Evolutionary conservation across 257 asterid species (phyloP).

Genomic region (Handroanthus guayacan): DNA sequence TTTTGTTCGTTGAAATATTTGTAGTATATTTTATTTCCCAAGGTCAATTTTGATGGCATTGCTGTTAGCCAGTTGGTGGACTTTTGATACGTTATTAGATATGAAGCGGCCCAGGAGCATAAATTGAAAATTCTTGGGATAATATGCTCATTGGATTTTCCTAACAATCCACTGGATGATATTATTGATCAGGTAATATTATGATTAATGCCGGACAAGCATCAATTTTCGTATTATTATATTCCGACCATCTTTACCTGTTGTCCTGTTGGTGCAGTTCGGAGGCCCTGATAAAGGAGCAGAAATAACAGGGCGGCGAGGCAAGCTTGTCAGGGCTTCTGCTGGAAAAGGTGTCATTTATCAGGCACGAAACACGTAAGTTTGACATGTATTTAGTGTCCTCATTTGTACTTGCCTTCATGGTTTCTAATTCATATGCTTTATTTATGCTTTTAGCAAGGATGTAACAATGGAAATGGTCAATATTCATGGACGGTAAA

Average conservation of each 20-base stretch:
- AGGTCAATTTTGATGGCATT: slow-evolving; percentile 27
- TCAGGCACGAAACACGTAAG: slow-evolving; percentile 98
- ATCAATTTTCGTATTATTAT: neutral
- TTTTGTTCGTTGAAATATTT: neutral
- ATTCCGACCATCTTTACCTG: slow-evolving; percentile 15
- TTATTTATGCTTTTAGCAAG: slow-evolving; percentile 58
- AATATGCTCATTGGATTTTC: slow-evolving; percentile 91
- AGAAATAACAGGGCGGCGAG: slow-evolving; percentile 95
- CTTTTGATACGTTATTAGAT: slow-evolving; percentile 54
- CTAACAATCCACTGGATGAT: slow-evolving; percentile 98
- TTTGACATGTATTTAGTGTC: slow-evolving; percentile 35
- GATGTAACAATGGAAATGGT: slow-evolving; percentile 99
- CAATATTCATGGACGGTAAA: slow-evolving; percentile 96
- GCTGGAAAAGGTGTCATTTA: slow-evolving; percentile 95
- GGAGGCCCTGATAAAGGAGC: slow-evolving; percentile 98
- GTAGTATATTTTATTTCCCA: slow-evolving; percentile 3
- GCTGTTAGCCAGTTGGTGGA: slow-evolving; percentile 29
- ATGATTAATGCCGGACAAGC: slow-evolving; percentile 8
- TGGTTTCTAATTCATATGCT: slow-evolving; percentile 38
- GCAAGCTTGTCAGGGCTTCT: slow-evolving; percentile 93
- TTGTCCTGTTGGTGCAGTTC: slow-evolving; percentile 60
- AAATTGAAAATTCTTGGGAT: slow-evolving; percentile 73
- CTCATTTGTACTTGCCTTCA: slow-evolving; percentile 30
- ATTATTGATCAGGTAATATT: slow-evolving; percentile 86
- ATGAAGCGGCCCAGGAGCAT: slow-evolving; percentile 83